phyloP scores from a whole-genome alignment of 331 rosid genomes.

The Stylosanthes scabra region DNA sequence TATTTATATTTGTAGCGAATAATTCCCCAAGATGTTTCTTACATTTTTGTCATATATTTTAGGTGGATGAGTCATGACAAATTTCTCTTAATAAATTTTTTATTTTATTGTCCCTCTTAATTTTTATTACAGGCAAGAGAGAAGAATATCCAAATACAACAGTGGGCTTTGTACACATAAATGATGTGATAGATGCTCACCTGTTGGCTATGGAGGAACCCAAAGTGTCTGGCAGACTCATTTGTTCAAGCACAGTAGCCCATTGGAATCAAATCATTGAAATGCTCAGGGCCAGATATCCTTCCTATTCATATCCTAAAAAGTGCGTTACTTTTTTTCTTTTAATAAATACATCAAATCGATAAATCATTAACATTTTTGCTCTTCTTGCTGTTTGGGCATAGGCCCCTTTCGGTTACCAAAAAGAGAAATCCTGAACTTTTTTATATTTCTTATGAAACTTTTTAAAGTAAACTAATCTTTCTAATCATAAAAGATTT shows the following conservation, averaged over 20 bases:
- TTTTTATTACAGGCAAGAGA: conserved; percentile 40
- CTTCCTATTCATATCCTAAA: conserved; percentile 67
- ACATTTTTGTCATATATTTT: too few species aligned
- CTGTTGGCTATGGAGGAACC: conserved; percentile 72
- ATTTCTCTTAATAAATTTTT: too few species aligned
- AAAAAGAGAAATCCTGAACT: too few species aligned
- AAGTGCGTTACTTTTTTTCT: conserved; percentile 47
- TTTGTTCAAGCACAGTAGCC: conserved; percentile 81
- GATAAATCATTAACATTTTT: background rate
- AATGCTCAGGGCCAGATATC: conserved; percentile 68
- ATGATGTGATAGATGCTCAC: conserved; percentile 78
- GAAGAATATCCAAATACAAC: conserved; percentile 48
- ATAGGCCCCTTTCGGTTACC: too few species aligned
- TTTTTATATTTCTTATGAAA: too few species aligned
- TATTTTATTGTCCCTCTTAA: too few species aligned
- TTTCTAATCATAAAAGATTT: too few species aligned
- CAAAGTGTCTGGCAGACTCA: conserved; percentile 70
- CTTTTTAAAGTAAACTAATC: too few species aligned
- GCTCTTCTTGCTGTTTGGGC: background rate
- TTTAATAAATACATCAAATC: too few species aligned
- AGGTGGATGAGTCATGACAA: too few species aligned
- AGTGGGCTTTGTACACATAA: conserved; percentile 73
- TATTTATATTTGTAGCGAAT: too few species aligned
- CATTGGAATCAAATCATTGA: conserved; percentile 79
- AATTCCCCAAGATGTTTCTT: too few species aligned